Evolutionary conservation across 495 filamentous ascomycete genomes (phyloP), one percentile per base, ranked within the genome.

Genomic region (Penicillium soppii): DNA sequence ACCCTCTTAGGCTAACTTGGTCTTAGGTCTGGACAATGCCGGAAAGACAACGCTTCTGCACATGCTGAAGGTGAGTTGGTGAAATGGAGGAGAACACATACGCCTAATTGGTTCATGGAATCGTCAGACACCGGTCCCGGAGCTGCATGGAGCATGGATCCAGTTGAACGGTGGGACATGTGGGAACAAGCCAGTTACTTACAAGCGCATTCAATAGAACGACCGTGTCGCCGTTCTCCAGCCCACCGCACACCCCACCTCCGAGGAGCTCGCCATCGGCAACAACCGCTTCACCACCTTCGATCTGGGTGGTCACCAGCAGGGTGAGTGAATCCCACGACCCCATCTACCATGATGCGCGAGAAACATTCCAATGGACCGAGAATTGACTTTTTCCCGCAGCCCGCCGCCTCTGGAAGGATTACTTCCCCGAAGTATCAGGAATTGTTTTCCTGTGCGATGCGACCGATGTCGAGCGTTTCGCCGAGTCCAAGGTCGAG

Each of bases 361-460:
- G n/a, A n/a, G n/a, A n/a, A n/a, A n/a, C n/a, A n/a, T n/a, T n/a
- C n/a, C n/a, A n/a, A n/a, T n/a, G n/a, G n/a, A n/a, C n/a, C 29
- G 10, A 12, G 13, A 32, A 32, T 12, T 32, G 10, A 32, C 29
- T 30, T 25, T 38, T 36, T 44, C 33, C 23, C 20, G 42, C n/a
- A 94, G 94, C 92, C 47, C 92, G 95, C 42, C 91, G 95, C 61
- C 83, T 97, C 53, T 98, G 94, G 92, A 92, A 92, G 63, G 94
- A 98, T 67, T 95, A 95, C 72, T 95, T 97, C 86, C 95, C 94
- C 67, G 94, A 98, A 81, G 94, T 97, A 40, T 91, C 84, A 68
- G 94, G 92, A 45, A 95, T 96, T 61, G 94, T 98, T 48, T 98
- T 97, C 81, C 86, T 97, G 45, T 91, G 97, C 57, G 95, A 97